These are phyloP conservation scores for Ministeria vibrans DNA, from an alignment of 78 protist species.

Conservation along the genomic window DNA sequence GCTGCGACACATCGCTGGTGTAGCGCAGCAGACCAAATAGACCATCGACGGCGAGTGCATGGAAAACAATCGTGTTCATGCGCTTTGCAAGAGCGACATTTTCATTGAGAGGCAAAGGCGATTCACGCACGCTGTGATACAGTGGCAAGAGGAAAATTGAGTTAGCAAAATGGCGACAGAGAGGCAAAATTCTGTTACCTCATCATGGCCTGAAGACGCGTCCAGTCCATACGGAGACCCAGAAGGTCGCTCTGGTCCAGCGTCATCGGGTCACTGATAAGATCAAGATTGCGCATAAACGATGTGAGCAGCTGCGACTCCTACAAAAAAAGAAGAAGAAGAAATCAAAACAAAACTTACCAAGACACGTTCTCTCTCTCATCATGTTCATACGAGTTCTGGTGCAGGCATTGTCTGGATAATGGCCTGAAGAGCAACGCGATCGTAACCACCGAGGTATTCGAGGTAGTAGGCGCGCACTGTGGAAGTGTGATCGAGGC, in stretches of 20 bases:
- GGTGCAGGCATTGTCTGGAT: no score
- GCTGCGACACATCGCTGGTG: not conserved
- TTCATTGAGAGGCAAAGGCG: not conserved
- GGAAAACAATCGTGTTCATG: not conserved
- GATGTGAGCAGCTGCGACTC: not conserved
- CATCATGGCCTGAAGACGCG: constrained; percentile 1
- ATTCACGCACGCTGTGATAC: no score
- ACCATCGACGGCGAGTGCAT: not conserved
- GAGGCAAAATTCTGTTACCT: no score
- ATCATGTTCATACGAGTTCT: no score
- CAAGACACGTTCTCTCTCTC: no score
- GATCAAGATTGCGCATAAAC: not conserved
- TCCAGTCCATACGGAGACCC: constrained; percentile 8
- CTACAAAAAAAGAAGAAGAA: no score
- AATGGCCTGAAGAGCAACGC: no score
- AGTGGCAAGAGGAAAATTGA: no score
- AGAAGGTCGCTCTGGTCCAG: not conserved
- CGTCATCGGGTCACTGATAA: not conserved
- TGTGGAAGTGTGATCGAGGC: no score
- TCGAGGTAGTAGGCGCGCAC: no score
- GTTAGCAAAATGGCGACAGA: not conserved
- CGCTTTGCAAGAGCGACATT: not conserved
- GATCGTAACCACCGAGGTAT: no score
- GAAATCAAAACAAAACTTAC: no score
- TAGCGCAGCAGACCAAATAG: not conserved